Conservation (phyloP, 148 eudicot species). For the Rhododendron mucronatum region DNA sequence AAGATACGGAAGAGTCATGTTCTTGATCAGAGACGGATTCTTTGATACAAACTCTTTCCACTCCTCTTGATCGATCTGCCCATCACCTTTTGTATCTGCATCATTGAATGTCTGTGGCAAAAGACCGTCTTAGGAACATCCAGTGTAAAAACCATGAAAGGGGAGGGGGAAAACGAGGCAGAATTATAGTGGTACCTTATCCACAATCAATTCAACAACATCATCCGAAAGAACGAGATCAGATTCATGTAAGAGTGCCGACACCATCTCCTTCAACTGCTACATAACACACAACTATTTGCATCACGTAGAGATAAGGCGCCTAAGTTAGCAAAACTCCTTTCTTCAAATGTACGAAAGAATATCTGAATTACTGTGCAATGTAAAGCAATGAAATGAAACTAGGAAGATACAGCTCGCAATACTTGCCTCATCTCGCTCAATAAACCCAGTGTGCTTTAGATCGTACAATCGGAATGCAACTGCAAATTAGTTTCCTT, state of each 20-base stretch:
- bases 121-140: not conserved
- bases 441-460: slow-evolving; percentile 72
- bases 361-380: not conserved
- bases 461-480: slow-evolving; percentile 75
- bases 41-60: slow-evolving; percentile 76
- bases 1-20: slow-evolving; percentile 92
- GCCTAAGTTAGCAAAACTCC: not conserved
- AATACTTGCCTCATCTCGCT: slow-evolving; percentile 71
- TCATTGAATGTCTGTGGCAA: slow-evolving; percentile 58
- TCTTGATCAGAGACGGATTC: slow-evolving; percentile 86
- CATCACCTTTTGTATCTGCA: slow-evolving; percentile 75
- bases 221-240: slow-evolving; percentile 62
- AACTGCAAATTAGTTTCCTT: slow-evolving; percentile 41
- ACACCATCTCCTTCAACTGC: slow-evolving; percentile 83
- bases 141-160: not conserved
- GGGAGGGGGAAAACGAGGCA: not conserved
- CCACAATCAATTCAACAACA: slow-evolving; percentile 54
- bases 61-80: slow-evolving; percentile 78
- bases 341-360: not conserved
- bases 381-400: not conserved
- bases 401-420: not conserved
- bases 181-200: slow-evolving; percentile 40
- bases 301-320: not conserved
- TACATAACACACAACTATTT: slow-evolving; percentile 2
- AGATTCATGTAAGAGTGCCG: slow-evolving; percentile 64